These are phyloP conservation scores for Hortaea sp. DNA, from an alignment of 2,329 filamentous ascomycete genomes.

Conservation along the genomic window DNA sequence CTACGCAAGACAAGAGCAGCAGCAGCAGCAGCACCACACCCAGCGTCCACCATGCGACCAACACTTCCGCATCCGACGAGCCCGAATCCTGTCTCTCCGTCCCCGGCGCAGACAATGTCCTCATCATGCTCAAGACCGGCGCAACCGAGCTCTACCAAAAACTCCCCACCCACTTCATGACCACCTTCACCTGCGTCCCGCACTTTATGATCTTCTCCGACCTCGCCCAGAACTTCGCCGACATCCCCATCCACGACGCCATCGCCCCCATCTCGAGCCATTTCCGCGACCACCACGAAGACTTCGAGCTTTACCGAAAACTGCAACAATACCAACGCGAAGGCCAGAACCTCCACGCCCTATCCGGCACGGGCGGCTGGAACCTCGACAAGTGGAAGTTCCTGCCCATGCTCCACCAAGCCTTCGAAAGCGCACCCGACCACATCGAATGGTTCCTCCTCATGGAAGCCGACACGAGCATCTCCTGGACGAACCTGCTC, in stretches of 20 bases:
- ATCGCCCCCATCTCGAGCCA: constrained; percentile 20
- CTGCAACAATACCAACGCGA: constrained; percentile 21
- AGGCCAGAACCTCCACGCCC: constrained; percentile 21
- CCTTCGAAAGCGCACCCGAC: constrained; percentile 36
- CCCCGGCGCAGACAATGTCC: constrained; percentile 30
- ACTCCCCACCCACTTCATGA: constrained; percentile 46
- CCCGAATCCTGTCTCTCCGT: constrained; percentile 1
- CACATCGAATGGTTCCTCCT: constrained; percentile 47
- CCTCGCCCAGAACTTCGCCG: constrained; percentile 36
- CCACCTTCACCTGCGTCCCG: constrained; percentile 42
- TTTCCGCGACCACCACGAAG: constrained; percentile 20
- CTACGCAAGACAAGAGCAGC: neutral
- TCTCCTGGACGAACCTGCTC: constrained; percentile 37
- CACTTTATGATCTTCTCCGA: constrained; percentile 42
- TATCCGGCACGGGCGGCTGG: constrained; percentile 36
- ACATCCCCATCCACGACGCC: constrained; percentile 28
- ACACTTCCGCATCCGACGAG: neutral
- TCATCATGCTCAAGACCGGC: constrained; percentile 50
- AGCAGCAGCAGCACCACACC: neutral
- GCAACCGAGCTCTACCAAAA: constrained; percentile 48
- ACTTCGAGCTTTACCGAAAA: constrained; percentile 26
- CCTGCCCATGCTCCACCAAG: constrained; percentile 44
- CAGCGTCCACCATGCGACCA: neutral
- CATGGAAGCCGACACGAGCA: constrained; percentile 46
- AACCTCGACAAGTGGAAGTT: constrained; percentile 50